Conservation (phyloP, 2,329 filamentous ascomycete species). For the Colletotrichum lupini region DNA sequence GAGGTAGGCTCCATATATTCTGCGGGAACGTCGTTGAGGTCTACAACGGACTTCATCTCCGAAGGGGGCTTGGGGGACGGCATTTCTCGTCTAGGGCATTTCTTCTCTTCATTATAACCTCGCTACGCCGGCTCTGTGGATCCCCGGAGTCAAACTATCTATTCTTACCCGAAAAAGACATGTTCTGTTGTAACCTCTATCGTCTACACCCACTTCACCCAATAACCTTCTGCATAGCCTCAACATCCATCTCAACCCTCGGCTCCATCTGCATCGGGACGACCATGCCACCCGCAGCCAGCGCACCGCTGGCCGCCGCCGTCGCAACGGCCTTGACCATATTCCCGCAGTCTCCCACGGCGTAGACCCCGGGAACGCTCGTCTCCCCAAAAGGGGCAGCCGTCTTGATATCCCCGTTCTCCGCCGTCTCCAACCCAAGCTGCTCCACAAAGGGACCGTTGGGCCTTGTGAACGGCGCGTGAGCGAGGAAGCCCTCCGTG, state of each 20-base stretch:
- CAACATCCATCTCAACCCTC: slow-evolving; percentile 6
- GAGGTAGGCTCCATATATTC: background rate
- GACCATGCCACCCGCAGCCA: slow-evolving; percentile 43
- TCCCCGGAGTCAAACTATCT: background rate
- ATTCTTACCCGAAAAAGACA: background rate
- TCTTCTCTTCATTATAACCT: background rate
- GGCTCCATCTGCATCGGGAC: slow-evolving; percentile 26
- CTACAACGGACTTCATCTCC: background rate
- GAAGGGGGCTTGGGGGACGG: background rate
- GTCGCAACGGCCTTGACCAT: slow-evolving; percentile 43
- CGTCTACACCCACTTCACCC: background rate
- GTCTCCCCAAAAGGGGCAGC: slow-evolving; percentile 59
- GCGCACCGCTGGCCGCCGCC: slow-evolving; percentile 43
- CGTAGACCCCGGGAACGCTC: slow-evolving; percentile 62
- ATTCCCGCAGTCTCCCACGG: slow-evolving; percentile 60
- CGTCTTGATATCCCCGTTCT: slow-evolving; percentile 55
- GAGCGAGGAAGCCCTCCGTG: slow-evolving; percentile 53
- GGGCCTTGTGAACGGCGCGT: slow-evolving; percentile 50
- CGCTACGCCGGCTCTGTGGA: background rate
- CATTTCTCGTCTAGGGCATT: background rate
- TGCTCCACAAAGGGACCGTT: slow-evolving; percentile 55
- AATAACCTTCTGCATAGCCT: background rate
- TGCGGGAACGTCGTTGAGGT: background rate
- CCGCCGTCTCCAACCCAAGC: slow-evolving; percentile 54
- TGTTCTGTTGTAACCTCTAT: no score